These are phyloP conservation scores for Capsaspora owczarzaki DNA, from an alignment of 78 protist species.

Conservation along the genomic window DNA sequence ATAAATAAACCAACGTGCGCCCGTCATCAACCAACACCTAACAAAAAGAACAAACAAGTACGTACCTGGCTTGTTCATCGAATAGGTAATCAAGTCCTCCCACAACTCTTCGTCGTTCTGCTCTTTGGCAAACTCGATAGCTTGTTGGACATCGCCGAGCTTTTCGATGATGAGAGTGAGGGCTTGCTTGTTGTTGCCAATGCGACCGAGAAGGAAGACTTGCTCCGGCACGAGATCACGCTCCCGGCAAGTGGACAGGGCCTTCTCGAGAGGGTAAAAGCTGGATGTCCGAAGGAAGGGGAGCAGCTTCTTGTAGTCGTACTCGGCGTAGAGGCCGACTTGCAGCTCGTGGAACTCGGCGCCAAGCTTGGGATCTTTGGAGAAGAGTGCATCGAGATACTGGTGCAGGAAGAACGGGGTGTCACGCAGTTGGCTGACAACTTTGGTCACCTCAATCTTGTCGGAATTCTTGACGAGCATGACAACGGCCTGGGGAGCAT, in stretches of 20 bases:
- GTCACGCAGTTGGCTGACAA: neutral
- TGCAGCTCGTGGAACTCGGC: constrained; percentile 49
- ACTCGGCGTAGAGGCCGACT: constrained; percentile 72
- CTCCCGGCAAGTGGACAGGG: constrained; percentile 38
- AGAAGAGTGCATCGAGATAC: constrained; percentile 52
- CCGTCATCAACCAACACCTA: neutral
- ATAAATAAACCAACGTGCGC: neutral
- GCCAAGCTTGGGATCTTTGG: constrained; percentile 52
- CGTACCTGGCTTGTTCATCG: constrained; percentile 47
- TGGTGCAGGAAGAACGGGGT: neutral
- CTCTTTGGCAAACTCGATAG: constrained; percentile 67
- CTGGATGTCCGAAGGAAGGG: constrained; percentile 42
- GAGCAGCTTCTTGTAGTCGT: constrained; percentile 37
- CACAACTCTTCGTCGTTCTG: constrained; percentile 78
- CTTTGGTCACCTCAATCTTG: constrained; percentile 21
- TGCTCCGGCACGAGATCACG: constrained; percentile 56
- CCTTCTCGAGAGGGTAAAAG: constrained; percentile 52
- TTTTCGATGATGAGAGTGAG: constrained; percentile 66
- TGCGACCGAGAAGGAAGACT: constrained; percentile 64
- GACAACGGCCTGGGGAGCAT: constrained; percentile 42
- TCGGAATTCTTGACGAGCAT: constrained; percentile 48
- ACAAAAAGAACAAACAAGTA: neutral
- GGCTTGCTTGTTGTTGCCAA: constrained; percentile 74
- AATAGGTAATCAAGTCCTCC: constrained; percentile 66
- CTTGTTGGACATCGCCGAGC: constrained; percentile 53